These are phyloP conservation scores for Rhodotorula sp. DNA, from an alignment of 1,284 basidiomycete species.

Conservation along the genomic window DNA sequence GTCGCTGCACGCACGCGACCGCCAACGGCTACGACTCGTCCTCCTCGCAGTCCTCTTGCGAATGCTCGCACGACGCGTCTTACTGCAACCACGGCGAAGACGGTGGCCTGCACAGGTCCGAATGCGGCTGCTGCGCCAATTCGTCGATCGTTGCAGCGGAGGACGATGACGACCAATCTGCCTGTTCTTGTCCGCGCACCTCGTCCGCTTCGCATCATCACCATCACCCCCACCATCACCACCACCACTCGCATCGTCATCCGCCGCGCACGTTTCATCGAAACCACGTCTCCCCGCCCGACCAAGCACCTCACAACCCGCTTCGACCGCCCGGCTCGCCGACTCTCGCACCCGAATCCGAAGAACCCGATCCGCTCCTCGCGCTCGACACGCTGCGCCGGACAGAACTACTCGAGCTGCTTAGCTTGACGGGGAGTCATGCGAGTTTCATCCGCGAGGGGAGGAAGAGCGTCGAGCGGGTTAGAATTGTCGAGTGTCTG, in stretches of 20 bases:
- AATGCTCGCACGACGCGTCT: constrained; percentile 12
- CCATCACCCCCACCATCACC: constrained; percentile 1
- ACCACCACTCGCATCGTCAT: neutral
- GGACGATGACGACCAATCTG: constrained; percentile 3
- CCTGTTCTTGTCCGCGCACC: constrained; percentile 5
- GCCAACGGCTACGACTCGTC: constrained; percentile 12
- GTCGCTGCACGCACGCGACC: constrained; percentile 2
- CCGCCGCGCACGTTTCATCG: neutral
- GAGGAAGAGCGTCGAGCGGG: constrained; percentile 35
- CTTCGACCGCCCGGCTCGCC: constrained; percentile 37
- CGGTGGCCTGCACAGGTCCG: constrained; percentile 1
- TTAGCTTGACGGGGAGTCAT: constrained; percentile 35
- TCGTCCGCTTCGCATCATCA: constrained; percentile 1
- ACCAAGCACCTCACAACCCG: constrained; percentile 28
- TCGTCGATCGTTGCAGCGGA: too few species aligned
- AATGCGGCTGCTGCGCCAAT: neutral
- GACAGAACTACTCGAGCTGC: constrained; percentile 35
- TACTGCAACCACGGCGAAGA: constrained; percentile 6
- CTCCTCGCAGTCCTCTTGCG: neutral
- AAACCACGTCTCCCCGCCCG: constrained; percentile 3
- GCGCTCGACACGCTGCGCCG: constrained; percentile 32
- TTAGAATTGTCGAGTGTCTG: constrained; percentile 39
- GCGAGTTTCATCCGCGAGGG: constrained; percentile 37
- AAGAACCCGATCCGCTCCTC: constrained; percentile 37
- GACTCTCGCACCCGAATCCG: constrained; percentile 29